Base-by-base conservation (phyloP, 2,329 filamentous ascomycete genomes). In the Colletotrichum sp. region DNA sequence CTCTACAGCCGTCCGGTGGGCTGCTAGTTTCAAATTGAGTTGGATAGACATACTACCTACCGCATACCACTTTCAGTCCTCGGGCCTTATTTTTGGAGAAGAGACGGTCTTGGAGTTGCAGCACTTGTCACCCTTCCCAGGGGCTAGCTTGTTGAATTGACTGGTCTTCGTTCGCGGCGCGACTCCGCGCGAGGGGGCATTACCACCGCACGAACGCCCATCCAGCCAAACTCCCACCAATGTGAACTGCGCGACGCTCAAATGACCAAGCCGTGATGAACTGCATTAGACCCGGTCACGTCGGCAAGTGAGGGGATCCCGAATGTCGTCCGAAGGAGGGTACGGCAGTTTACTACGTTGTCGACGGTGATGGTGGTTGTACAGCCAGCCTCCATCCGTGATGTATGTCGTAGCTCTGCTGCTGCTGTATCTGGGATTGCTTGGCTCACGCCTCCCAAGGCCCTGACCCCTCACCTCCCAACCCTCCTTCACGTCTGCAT, bases 241-340 rank as follows among this genome's bases (percentile, higher is more conserved):
- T 73, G 16, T 44, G 34, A 28, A 49, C 12, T 26, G 15, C 16
- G 34, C 39, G 28, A 73, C 28, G 21, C 59, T 18, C 60, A 52
- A 55, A 39, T 26, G 34, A 32, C 8, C 49, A 66, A 21, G 57
- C 36, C 13, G 64, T 76, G 70, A 76, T 76, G 26, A 64, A 65
- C 21, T 73, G 70, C 70, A 73, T 76, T 76, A 76, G 74, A 59
- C 24, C 67, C 74, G 70, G 70, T 62, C 32, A 49, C 49, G 32
- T 76, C 64, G 59, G 64, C 64, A 68, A 28, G 74, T 21, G 44
- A 69, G 39, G 64, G 44, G 64, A 76, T 73, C 44, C 74, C 74
- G 74, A 76, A 44, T 26, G 59, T 76, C 65, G 59, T 65, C 74
- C 74, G 74, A 76, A 69, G 57, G 70, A 36, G 70, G 70, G 57